phyloP scores from a whole-genome alignment of 2,329 filamentous ascomycete species.

The Pseudogymnoascus sp. region DNA sequence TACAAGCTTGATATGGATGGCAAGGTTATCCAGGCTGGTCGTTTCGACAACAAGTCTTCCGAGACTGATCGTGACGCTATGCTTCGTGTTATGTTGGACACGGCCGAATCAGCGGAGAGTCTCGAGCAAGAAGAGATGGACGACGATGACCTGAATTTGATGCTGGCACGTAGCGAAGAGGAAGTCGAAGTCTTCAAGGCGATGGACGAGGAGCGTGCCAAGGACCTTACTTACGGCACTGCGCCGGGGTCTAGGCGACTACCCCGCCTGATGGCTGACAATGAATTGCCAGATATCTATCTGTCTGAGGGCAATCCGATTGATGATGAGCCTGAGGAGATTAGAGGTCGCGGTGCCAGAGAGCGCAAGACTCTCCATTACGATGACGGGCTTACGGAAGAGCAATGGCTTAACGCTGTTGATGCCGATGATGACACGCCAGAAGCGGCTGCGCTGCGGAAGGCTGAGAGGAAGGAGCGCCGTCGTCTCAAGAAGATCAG shows the following conservation, averaged over 20 bases:
- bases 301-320: conserved; percentile 77
- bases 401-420: conserved; percentile 97
- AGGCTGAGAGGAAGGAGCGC: conserved; percentile 76
- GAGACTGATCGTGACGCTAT: conserved; percentile 97
- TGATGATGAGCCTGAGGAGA: conserved; percentile 69
- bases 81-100: conserved; percentile 85
- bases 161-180: conserved; percentile 80
- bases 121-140: conserved; percentile 94
- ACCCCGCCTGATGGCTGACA: conserved; percentile 77
- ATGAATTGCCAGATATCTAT: conserved; percentile 90
- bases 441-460: conserved; percentile 85
- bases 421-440: conserved; percentile 94
- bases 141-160: conserved; percentile 91
- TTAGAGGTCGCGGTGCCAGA: conserved; percentile 80
- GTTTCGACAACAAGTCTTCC: conserved; percentile 98
- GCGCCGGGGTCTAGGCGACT: conserved; percentile 52
- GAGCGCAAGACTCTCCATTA: conserved; percentile 93
- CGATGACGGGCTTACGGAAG: conserved; percentile 93
- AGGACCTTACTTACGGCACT: conserved; percentile 64
- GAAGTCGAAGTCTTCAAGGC: conserved; percentile 74
- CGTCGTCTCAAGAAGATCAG: conserved; percentile 57
- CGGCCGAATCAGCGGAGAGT: conserved; percentile 60
- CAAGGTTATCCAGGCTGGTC: conserved; percentile 98
- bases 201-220: conserved; percentile 69
- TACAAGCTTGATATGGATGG: conserved; percentile 99